phyloP scores from a whole-genome alignment of 495 filamentous ascomycete genomes.

The Trypethelium eluteriae region DNA sequence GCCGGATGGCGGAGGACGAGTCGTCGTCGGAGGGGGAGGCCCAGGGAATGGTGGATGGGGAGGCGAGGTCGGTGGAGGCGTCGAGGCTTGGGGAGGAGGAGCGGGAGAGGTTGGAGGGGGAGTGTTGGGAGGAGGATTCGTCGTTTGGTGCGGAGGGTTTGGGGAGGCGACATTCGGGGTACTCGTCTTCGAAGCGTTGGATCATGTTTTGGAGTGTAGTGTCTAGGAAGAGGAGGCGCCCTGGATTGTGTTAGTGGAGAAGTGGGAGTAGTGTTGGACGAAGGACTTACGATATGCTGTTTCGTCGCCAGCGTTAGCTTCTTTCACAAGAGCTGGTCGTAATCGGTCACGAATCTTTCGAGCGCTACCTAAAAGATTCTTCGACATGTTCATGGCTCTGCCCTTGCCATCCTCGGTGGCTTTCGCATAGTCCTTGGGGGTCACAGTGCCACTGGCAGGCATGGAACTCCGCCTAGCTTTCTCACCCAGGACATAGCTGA shows the following conservation, averaged over 20 bases:
- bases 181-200: constrained; percentile 90
- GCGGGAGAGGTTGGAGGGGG: constrained; percentile 20
- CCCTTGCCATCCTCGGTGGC: constrained; percentile 42
- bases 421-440: constrained; percentile 44
- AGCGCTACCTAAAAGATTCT: constrained; percentile 74
- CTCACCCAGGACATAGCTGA: constrained; percentile 83
- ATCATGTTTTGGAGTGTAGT: constrained; percentile 85
- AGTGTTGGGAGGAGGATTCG: constrained; percentile 12
- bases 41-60: constrained; percentile 34
- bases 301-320: constrained; percentile 59
- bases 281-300: constrained; percentile 64
- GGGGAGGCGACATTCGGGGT: constrained; percentile 73
- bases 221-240: constrained; percentile 81
- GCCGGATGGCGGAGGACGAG: constrained; percentile 21
- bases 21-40: constrained; percentile 19
- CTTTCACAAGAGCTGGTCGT: constrained; percentile 74
- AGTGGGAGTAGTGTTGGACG: background rate
- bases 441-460: constrained; percentile 46
- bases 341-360: constrained; percentile 78
- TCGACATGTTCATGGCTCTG: constrained; percentile 87
- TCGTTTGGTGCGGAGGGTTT: constrained; percentile 17
- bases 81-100: constrained; percentile 32
- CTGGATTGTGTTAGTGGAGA: constrained; percentile 35
- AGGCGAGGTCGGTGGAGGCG: constrained; percentile 34
- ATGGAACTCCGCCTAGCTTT: constrained; percentile 41